Conservation (phyloP, 768 basidiomycete genomes). For the Paxillus involutus region DNA sequence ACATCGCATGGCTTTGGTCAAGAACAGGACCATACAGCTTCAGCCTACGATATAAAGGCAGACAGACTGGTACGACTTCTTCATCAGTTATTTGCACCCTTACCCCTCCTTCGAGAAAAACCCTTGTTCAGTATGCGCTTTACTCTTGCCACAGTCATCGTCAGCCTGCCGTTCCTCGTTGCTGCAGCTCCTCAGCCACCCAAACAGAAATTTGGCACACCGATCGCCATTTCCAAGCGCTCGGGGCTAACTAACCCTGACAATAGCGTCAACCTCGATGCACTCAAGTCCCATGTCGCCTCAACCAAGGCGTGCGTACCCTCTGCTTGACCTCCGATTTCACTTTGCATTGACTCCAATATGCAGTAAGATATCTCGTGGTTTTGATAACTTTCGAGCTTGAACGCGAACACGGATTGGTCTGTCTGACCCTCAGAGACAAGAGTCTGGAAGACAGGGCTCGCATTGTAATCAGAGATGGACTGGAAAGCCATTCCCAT, state of each 20-base stretch:
- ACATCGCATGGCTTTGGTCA: no score
- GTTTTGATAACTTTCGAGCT: constrained; percentile 27
- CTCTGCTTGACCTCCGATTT: neutral
- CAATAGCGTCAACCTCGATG: constrained; percentile 1
- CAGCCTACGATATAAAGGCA: neutral
- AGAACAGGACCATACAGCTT: neutral
- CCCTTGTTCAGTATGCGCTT: constrained; percentile 8
- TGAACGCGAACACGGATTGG: constrained; percentile 46
- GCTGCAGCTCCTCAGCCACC: constrained; percentile 8
- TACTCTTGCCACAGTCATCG: constrained; percentile 1
- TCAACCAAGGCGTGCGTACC: constrained; percentile 9
- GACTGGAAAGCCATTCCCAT: constrained; percentile 41
- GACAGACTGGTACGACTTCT: neutral
- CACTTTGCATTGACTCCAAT: neutral
- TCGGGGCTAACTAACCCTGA: constrained; percentile 6
- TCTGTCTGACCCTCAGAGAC: constrained; percentile 33
- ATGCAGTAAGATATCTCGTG: constrained; percentile 6
- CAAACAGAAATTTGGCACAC: neutral
- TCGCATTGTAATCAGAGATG: constrained; percentile 33
- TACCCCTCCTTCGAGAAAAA: neutral
- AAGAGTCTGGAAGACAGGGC: constrained; percentile 41
- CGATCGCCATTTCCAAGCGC: constrained; percentile 10
- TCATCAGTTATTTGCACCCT: neutral
- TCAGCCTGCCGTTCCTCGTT: constrained; percentile 3
- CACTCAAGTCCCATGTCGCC: constrained; percentile 8